Conservation (phyloP, 2,329 filamentous ascomycete genomes). For the Pseudogymnoascus sp. region DNA sequence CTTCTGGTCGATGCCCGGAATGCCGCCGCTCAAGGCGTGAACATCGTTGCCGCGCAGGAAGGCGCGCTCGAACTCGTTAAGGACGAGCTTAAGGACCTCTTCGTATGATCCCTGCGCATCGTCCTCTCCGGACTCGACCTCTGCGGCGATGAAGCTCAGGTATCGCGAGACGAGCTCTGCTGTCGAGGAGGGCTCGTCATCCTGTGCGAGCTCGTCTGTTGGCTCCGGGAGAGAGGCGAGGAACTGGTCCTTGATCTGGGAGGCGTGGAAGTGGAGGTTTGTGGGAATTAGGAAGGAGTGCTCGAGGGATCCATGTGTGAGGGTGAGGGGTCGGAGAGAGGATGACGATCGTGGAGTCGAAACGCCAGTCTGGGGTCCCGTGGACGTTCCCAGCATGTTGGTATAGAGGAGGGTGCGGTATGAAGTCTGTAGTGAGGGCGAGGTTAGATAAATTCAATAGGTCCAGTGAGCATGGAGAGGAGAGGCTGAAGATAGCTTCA, state of each 20-base stretch:
- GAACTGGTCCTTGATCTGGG: constrained; percentile 89
- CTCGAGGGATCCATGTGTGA: constrained; percentile 91
- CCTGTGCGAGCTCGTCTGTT: constrained; percentile 94
- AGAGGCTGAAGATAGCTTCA: neutral
- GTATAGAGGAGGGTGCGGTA: constrained; percentile 4
- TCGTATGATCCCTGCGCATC: constrained; percentile 81
- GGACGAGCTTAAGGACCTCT: constrained; percentile 82
- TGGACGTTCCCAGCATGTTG: constrained; percentile 79
- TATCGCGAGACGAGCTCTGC: constrained; percentile 89
- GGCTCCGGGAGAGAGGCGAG: constrained; percentile 75
- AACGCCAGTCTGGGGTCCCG: constrained; percentile 87
- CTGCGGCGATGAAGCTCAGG: constrained; percentile 78
- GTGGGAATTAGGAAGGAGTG: constrained; percentile 94
- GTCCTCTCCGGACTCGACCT: constrained; percentile 90
- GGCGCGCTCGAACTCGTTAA: constrained; percentile 94
- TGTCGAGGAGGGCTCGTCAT: constrained; percentile 97
- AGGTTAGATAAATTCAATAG: neutral
- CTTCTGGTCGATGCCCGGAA: constrained; percentile 89
- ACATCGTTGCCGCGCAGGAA: constrained; percentile 95
- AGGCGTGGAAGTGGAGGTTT: constrained; percentile 89
- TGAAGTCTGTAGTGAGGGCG: neutral
- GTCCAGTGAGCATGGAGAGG: neutral
- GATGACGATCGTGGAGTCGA: constrained; percentile 92
- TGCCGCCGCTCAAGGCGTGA: constrained; percentile 75
- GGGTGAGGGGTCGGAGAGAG: constrained; percentile 82